Evolutionary conservation across 2,329 filamentous ascomycete genomes (phyloP), one percentile per base, ranked within the genome.

Genomic region (Phaeophleospora eucalypticola): DNA sequence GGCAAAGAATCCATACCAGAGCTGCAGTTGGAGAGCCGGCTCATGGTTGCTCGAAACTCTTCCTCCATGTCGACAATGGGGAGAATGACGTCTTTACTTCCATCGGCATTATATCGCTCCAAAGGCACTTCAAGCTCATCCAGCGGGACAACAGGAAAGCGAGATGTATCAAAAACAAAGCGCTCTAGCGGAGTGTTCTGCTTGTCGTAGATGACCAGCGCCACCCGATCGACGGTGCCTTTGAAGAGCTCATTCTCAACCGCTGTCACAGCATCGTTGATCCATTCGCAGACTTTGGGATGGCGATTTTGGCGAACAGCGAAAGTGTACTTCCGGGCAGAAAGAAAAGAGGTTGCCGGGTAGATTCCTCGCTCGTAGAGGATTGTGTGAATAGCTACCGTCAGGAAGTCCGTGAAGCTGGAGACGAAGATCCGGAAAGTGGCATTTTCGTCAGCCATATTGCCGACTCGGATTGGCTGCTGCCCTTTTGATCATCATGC

Each of bases 271-370:
- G 89, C 88, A 65, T 93, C 86, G 63, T 77, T 80, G 68, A 95
- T 82, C 86, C 90, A 96, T 60, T 81, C 73, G 75, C 88, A 94
- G 54, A 95, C 86, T 58, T 81, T 80, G 0, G 90, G 88, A 67
- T 95, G 89, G 48, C 89, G 85, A 50, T 82, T 91, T 65, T 95
- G 89, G 59, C 86, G 84, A 37, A 94, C 85, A 21, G 88, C 79
- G 48, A 89, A 83, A 70, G 91, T 89, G 75, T 90, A 90, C 60
- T 87, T 89, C 54, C 85, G 81, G 33, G 84, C 80, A 35, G 84
- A 81, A 48, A 91, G 79, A 70, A 95, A 96, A 29, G 88, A 87
- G 20, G 80, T 70, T 40, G 72, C 68, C 0, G 90, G 89, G 68
- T 96, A 96, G 61, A 95, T 81, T 49, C 70, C 69, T 58, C 90